A percentile compares a stretch with the other conserved stretches of the same genome.
Evolutionary conservation across 345 rosid genomes (phyloP).

Genomic region (Cardamine occulta): DNA sequence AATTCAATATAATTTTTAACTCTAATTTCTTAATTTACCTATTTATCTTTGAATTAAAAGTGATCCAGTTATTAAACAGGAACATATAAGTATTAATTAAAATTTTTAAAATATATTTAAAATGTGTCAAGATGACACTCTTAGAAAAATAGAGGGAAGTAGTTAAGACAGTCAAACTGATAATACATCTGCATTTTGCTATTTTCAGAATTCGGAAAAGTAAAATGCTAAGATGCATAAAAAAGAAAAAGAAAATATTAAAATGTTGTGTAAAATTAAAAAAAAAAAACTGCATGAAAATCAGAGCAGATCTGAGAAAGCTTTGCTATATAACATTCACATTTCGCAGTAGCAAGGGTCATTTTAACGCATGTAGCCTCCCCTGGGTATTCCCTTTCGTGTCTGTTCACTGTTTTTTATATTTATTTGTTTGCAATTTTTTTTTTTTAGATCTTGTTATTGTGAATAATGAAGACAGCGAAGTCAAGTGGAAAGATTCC

Average conservation of each 20-base stretch:
- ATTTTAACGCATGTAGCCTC: constrained; percentile 42
- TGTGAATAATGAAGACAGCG: constrained; percentile 26
- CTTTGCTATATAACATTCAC: constrained; percentile 24
- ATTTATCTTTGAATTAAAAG: too few relatives aligned
- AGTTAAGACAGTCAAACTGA: neutral
- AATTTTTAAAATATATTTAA: too few relatives aligned
- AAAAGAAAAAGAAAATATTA: neutral
- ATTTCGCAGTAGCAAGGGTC: constrained; percentile 43
- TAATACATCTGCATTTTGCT: neutral
- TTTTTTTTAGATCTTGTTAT: neutral
- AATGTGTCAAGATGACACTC: too few relatives aligned
- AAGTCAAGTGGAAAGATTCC: constrained; percentile 37
- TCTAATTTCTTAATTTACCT: too few relatives aligned
- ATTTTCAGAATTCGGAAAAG: neutral
- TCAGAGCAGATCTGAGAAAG: constrained; percentile 26
- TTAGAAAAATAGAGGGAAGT: too few relatives aligned
- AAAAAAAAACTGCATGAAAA: constrained; percentile 32
- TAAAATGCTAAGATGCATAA: neutral
- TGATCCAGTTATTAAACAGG: too few relatives aligned
- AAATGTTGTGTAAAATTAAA: neutral
- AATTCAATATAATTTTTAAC: too few relatives aligned
- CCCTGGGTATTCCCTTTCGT: constrained; percentile 38
- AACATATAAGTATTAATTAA: too few relatives aligned
- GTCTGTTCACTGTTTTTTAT: neutral
- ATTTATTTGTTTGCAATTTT: neutral